Evolutionary conservation across 2,329 filamentous ascomycete species (phyloP).

Genomic region (Colletotrichum sp.): DNA sequence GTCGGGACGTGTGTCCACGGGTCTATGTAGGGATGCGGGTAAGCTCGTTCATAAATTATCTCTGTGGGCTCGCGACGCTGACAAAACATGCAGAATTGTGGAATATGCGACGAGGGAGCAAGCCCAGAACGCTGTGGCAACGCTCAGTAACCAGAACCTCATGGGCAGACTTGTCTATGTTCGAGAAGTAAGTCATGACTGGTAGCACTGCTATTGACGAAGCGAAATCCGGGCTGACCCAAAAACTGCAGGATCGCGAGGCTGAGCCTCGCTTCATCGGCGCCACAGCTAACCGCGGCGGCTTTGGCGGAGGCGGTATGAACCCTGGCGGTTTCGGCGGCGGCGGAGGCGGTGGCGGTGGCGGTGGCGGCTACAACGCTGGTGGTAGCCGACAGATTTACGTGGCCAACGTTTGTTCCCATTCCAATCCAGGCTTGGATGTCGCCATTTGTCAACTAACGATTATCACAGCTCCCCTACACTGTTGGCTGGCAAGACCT

Average conservation of each 20-base stretch:
- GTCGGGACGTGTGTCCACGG: constrained; percentile 87
- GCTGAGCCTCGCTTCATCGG: constrained; percentile 95
- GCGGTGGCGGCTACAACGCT: constrained; percentile 52
- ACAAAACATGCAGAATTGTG: constrained; percentile 78
- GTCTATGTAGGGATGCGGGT: constrained; percentile 99
- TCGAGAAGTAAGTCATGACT: constrained; percentile 75
- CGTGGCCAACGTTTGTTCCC: constrained; percentile 90
- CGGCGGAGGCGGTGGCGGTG: constrained; percentile 44
- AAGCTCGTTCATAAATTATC: constrained; percentile 51
- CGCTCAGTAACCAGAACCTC: constrained; percentile 98
- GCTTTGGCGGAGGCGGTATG: constrained; percentile 63
- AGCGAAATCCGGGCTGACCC: background rate
- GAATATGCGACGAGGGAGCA: constrained; percentile 99
- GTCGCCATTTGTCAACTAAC: constrained; percentile 28
- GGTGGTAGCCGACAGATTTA: constrained; percentile 87
- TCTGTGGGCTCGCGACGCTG: constrained; percentile 28
- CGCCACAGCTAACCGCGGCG: constrained; percentile 68
- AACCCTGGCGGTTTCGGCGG: constrained; percentile 53
- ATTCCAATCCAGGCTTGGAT: constrained; percentile 29
- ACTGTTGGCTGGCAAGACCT: constrained; percentile 98
- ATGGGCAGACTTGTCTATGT: constrained; percentile 99
- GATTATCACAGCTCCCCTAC: constrained; percentile 78
- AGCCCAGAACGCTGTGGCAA: constrained; percentile 96
- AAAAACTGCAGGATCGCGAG: constrained; percentile 81
- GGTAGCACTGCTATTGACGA: background rate